phyloP scores from a whole-genome alignment of 495 filamentous ascomycete species.

The Venustampulla echinocandica region DNA sequence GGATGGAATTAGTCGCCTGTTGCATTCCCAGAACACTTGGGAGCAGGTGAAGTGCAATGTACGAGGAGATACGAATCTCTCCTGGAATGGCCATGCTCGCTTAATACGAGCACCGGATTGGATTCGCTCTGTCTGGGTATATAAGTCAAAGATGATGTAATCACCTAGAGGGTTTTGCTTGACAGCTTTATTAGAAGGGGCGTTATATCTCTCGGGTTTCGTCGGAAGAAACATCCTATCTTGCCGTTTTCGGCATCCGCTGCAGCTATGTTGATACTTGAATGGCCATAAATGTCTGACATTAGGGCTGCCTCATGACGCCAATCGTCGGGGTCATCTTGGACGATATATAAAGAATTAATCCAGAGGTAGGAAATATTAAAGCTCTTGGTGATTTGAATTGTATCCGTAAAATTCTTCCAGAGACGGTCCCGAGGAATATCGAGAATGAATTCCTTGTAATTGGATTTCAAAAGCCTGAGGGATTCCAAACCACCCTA shows the following conservation, averaged over 20 bases:
- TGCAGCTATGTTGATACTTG: conserved; percentile 1
- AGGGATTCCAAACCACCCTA: conserved; percentile 1
- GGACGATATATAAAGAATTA: not conserved
- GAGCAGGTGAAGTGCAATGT: too few species aligned
- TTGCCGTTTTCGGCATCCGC: not conserved
- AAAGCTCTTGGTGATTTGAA: not conserved
- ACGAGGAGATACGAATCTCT: too few species aligned
- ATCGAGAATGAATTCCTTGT: not conserved
- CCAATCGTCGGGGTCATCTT: conserved; percentile 7
- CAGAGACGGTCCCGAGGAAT: not conserved
- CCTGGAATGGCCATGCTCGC: too few species aligned
- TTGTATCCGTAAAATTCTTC: conserved; percentile 4
- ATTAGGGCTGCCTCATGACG: not conserved
- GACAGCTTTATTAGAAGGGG: too few species aligned
- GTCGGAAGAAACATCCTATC: not conserved
- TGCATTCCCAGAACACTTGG: too few species aligned
- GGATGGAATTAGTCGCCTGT: too few species aligned
- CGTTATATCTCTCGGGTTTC: too few species aligned
- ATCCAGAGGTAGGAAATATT: conserved; percentile 2
- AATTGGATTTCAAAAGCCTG: not conserved
- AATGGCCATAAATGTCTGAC: not conserved
- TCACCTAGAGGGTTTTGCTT: too few species aligned
- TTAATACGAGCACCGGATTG: too few species aligned
- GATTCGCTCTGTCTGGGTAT: too few species aligned
- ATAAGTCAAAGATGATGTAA: too few species aligned